These are phyloP conservation scores for Pseudisothecium myosuroides DNA, from an alignment of 225 moss, liverwort and hornwort species.

Conservation along the genomic window DNA sequence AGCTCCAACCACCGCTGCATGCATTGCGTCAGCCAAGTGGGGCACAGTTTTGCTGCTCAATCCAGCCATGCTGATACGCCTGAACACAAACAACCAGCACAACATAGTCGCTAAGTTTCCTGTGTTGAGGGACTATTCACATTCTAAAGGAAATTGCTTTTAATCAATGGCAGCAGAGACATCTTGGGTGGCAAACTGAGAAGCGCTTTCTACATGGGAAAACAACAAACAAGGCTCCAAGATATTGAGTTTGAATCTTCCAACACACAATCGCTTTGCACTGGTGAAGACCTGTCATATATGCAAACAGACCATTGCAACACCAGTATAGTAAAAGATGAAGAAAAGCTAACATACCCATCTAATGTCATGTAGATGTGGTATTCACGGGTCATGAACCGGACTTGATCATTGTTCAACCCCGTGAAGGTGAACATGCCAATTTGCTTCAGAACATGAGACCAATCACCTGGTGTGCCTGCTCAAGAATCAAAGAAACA, in stretches of 20 bases:
- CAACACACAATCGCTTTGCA: neutral
- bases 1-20: constrained; percentile 51
- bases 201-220: neutral
- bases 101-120: neutral
- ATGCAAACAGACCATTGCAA: neutral
- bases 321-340: neutral
- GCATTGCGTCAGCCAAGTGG: constrained; percentile 80
- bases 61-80: constrained; percentile 96
- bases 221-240: neutral
- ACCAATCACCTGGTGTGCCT: constrained; percentile 91
- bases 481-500: neutral
- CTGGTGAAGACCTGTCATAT: neutral
- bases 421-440: constrained; percentile 97
- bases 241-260: neutral
- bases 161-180: neutral
- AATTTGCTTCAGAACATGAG: constrained; percentile 81
- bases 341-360: constrained; percentile 33
- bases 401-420: constrained; percentile 63
- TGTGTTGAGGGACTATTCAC: neutral
- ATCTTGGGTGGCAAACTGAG: neutral
- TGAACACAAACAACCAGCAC: constrained; percentile 3
- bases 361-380: constrained; percentile 90
- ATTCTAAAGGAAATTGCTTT: neutral
- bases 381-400: constrained; percentile 70
- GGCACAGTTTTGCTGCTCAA: constrained; percentile 65